Base-by-base conservation (phyloP, 2,329 filamentous ascomycete genomes). In the Sporothrix variecibatus region DNA sequence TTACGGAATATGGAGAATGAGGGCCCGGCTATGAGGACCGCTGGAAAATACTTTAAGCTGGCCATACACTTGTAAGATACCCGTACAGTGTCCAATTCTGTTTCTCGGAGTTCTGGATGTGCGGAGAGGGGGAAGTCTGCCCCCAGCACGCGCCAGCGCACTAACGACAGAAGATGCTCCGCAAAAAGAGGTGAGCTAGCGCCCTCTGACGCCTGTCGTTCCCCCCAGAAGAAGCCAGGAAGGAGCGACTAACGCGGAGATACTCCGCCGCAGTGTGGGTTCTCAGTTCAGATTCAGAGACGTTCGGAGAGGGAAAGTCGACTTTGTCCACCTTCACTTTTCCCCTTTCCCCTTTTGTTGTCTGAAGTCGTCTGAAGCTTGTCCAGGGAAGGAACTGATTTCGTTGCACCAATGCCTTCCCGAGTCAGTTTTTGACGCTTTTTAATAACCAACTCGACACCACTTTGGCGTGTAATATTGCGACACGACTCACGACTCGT, bases 181-280 rank as follows among this genome's bases (percentile, higher is more conserved):
- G 60, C 20, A 26, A 43, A 43, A 43, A 43, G 40, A 43, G 40
- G 40, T 12, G 40, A 43, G n/a, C 34, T 26, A 38, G 28, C 43
- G 46, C n/a, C 43, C n/a, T 64, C 6, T 53, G 8, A 23, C 26
- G 51, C 43, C 15, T 46, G 34, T 67, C 62, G 56, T 67, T 26
- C 26, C 34, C 38, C 38, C 62, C n/a, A 23, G 23, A 56, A 15
- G 23, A 56, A 56, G 51, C 43, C 43, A n/a, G 58, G 58, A 40
- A 62, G 38, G 40, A 67, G 62, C 62, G 23, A 67, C 62, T 46
- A 20, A 65, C 38, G 23, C 38, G 38, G 62, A 65, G 62, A 46
- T 43, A 15, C 58, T 34, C 58, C 58, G 60, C 60, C 34, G 34
- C 34, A 64, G 7, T 43, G 31, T 34, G 60, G 34, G 60, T 26